Conservation (phyloP, 2,329 filamentous ascomycete species). For the Metarhizium robertsii region DNA sequence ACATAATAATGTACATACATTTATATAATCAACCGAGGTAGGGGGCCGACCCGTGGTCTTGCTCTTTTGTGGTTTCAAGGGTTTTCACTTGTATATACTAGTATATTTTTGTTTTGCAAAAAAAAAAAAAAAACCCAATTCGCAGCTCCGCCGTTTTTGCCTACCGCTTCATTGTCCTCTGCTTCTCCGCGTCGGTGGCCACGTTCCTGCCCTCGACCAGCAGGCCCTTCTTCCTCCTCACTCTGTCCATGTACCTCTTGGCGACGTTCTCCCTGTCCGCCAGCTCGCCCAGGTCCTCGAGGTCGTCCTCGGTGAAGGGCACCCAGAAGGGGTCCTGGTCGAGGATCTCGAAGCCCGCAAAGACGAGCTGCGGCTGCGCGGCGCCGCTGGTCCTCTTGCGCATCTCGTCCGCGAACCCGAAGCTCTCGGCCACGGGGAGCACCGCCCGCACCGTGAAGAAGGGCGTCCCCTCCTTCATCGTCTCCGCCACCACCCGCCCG, state of each 20-base stretch:
- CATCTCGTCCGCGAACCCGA: constrained; percentile 95
- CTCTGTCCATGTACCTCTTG: constrained; percentile 88
- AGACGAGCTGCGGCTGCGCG: constrained; percentile 86
- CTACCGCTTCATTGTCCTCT: constrained; percentile 57
- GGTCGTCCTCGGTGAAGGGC: constrained; percentile 81
- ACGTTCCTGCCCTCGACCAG: constrained; percentile 69
- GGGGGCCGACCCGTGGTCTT: too few relatives aligned
- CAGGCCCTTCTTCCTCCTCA: constrained; percentile 79
- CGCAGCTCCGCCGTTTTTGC: background rate
- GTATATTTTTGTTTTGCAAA: too few relatives aligned
- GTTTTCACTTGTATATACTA: too few relatives aligned
- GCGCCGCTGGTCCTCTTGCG: constrained; percentile 86
- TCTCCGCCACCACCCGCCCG: constrained; percentile 80
- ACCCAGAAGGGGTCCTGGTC: constrained; percentile 98
- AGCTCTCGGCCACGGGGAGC: constrained; percentile 87
- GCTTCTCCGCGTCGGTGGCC: constrained; percentile 88
- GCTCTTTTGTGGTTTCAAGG: too few relatives aligned
- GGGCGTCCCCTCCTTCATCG: constrained; percentile 87
- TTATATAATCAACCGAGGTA: too few relatives aligned
- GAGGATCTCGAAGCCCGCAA: constrained; percentile 83
- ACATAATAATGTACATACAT: too few relatives aligned
- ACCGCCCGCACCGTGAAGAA: constrained; percentile 91
- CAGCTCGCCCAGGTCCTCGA: constrained; percentile 91
- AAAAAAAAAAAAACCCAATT: too few relatives aligned
- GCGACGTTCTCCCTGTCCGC: constrained; percentile 94